Evolutionary conservation across 2,329 filamentous ascomycete genomes (phyloP), one percentile per base, ranked within the genome.

Genomic region (Cladosporium sp.): DNA sequence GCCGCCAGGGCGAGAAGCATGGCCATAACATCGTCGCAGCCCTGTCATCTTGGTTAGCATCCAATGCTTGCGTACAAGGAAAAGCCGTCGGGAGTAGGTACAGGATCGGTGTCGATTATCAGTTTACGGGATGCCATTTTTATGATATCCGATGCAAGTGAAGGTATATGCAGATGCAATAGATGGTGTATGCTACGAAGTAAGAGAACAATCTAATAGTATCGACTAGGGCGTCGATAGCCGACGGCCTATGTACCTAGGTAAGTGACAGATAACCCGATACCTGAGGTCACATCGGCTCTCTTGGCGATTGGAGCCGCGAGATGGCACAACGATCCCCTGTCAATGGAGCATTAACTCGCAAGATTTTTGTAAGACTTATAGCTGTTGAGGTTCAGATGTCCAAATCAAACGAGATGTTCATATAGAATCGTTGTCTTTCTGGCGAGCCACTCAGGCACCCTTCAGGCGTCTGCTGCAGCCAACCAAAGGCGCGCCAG

Each of bases 91-190:
- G 13, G 6, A 22, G 13, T 11, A 7, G 68, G 59, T 76, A 88
- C 91, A 73, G 92, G 92, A 67, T 97, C 93, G 2, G 92, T 97
- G 66, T 99, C 93, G 63, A 99, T 93, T 62, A 99, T 96, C 60
- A 99, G 85, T 63, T 86, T 73, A 42, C 70, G 70, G 7, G 70
- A 68, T 2, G 70, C 64, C 71, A 76, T 75, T 11, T 44, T 66
- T 24, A 27, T 37, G 12, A 24, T 13, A 18, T 3, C n/a, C n/a
- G 15, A 8, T 39, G 22, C 9, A 27, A 9, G 4, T 27, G 5
- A 27, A 27, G 22, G 22, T 4, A 4, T 27, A 9, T 27, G 22
- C 22, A 9, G 9, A 9, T 27, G 9, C 22, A 27, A 27, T 27
- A 9, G 4, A 27, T 27, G 4, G n/a, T 27, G 9, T 27, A 9